A percentile compares a stretch with the other conserved stretches of the same genome.
phyloP scores from a whole-genome alignment of 2,329 filamentous ascomycete species.

The Tolypocladium ovalisporum region DNA sequence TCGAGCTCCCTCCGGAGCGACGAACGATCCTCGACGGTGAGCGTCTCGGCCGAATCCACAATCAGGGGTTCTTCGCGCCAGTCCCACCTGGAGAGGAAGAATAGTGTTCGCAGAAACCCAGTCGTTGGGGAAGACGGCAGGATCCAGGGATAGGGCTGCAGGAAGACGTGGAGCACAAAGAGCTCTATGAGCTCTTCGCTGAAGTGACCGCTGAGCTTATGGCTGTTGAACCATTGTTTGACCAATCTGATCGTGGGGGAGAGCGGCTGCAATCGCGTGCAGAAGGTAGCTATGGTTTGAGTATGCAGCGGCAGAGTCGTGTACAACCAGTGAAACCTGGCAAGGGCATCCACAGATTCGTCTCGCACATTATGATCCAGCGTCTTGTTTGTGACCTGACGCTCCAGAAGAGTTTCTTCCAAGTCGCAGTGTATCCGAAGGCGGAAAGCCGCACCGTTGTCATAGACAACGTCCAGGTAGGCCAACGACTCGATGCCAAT shows the following conservation, averaged over 20 bases:
- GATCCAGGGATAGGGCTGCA: conserved; percentile 71
- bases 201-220: conserved; percentile 70
- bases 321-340: conserved; percentile 60
- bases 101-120: conserved; percentile 71
- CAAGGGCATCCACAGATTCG: conserved; percentile 57
- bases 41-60: conserved; percentile 55
- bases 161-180: conserved; percentile 65
- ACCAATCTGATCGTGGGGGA: conserved; percentile 74
- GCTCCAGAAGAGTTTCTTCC: conserved; percentile 70
- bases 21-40: conserved; percentile 50
- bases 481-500: conserved; percentile 62
- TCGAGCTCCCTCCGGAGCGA: conserved; percentile 62
- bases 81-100: conserved; percentile 79
- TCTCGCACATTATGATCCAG: conserved; percentile 55
- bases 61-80: conserved; percentile 79
- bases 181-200: conserved; percentile 77
- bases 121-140: conserved; percentile 65
- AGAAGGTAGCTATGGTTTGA: conserved; percentile 69
- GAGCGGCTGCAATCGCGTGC: conserved; percentile 68
- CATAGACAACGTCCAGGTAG: conserved; percentile 72
- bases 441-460: conserved; percentile 64
- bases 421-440: conserved; percentile 82
- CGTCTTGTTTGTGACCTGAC: conserved; percentile 64
- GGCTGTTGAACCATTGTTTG: conserved; percentile 81
- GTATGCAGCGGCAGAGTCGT: conserved; percentile 66